Conservation (phyloP, 768 basidiomycete species). For the Dictyophora rubrovolvata region DNA sequence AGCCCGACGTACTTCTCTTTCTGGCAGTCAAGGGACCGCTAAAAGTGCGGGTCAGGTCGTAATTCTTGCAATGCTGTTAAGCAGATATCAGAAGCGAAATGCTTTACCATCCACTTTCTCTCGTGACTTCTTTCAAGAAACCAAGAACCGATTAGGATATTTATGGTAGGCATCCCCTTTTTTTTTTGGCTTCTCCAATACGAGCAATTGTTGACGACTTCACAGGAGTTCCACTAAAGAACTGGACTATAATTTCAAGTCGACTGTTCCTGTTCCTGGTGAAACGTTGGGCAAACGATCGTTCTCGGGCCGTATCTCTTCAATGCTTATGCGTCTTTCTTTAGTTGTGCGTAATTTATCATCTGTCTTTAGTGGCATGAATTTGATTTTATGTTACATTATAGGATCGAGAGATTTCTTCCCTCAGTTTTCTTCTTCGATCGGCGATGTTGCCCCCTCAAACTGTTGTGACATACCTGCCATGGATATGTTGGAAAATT, state of each 20-base stretch:
- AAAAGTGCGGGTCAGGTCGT: background rate
- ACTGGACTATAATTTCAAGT: constrained; percentile 10
- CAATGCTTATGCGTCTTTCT: background rate
- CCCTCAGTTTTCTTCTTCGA: too few relatives aligned
- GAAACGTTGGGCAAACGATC: background rate
- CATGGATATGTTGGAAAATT: too few relatives aligned
- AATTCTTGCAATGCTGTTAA: constrained; percentile 4
- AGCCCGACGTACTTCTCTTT: too few relatives aligned
- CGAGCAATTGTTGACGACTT: too few relatives aligned
- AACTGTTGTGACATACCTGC: too few relatives aligned
- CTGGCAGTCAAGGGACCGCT: background rate
- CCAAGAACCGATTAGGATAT: background rate
- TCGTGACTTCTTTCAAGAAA: constrained; percentile 5
- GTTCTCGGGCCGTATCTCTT: background rate
- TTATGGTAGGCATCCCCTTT: background rate
- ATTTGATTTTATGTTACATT: background rate
- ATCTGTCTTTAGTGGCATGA: background rate
- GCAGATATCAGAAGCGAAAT: background rate
- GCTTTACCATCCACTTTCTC: constrained; percentile 9
- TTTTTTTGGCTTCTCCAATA: background rate
- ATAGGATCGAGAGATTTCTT: constrained; percentile 1
- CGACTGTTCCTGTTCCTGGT: constrained; percentile 10
- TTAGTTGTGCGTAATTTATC: background rate
- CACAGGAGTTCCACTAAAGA: background rate
- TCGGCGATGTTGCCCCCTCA: too few relatives aligned